Evolutionary conservation across 2,329 filamentous ascomycete species (phyloP), one percentile per base, ranked within the genome.

Genomic region (Sporothrix dimorphospora): DNA sequence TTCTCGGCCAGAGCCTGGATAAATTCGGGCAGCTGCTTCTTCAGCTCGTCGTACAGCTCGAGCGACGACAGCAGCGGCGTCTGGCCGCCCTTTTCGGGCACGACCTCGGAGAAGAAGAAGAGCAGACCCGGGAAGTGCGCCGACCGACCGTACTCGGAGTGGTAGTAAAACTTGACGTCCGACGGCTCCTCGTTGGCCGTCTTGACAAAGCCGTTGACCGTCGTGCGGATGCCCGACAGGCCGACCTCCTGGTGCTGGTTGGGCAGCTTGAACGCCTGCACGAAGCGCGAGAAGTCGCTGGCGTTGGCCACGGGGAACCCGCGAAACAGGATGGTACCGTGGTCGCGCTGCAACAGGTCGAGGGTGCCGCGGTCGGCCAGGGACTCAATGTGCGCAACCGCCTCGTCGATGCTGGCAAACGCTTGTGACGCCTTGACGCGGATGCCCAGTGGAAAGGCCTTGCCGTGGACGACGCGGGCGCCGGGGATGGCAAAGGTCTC

Each of bases 171-270:
- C 30, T 59, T 55, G 51, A 73, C 65, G 34, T 66, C 59, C 4
- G 69, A 30, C 16, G 73, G 73, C 69, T 70, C 69, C 34, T 74
- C 73, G 49, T 71, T 74, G 55, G 73, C 73, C 57, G 71, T 74
- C 70, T 74, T 74, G 24, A 73, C 57, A 21, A 24, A 55, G 19
- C 21, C 21, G 16, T 40, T 65, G n/a, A 73, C 51, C 16, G 69
- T 63, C 4, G 69, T 70, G 7, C 73, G 71, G 19, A 69, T 70
- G 14, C 73, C 73, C 21, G 73, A 73, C 0, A 74, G 69, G 40
- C 73, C 73, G 12, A 73, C 69, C 66, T 74, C 73, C 8, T 42
- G 30, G 59, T 73, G 73, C 24, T 57, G 63, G 11, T 72, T 27
- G 7, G 69, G 69, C 19, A 74, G 34, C 21, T 42, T 42, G 21